These are phyloP conservation scores for Nakazawaea pomicola DNA, from an alignment of 805 yeast genomes.

Conservation along the genomic window DNA sequence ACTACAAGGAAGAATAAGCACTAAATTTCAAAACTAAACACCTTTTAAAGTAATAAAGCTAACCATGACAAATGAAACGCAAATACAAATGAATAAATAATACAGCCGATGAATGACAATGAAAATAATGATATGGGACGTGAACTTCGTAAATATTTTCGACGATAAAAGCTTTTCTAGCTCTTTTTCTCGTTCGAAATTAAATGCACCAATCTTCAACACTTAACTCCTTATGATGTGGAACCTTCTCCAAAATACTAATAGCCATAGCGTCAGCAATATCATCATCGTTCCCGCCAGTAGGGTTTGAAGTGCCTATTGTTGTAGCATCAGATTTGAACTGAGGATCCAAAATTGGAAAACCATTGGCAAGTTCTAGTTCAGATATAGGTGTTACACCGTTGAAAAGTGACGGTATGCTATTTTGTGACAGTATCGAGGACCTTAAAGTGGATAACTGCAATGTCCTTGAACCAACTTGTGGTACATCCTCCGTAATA, in stretches of 20 bases:
- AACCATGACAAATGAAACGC: no score
- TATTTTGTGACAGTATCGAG: slow-evolving; percentile 1
- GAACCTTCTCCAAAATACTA: slow-evolving; percentile 15
- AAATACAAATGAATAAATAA: no score
- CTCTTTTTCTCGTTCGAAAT: neutral
- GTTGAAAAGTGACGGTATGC: neutral
- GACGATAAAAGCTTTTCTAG: neutral
- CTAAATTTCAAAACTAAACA: no score
- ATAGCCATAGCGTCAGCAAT: slow-evolving; percentile 17
- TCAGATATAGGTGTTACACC: neutral
- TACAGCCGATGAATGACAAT: neutral
- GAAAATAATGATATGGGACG: neutral
- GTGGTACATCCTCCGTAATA: neutral
- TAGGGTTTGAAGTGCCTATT: neutral
- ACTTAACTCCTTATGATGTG: slow-evolving; percentile 4
- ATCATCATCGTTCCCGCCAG: slow-evolving; percentile 11
- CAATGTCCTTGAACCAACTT: neutral
- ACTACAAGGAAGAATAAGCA: no score
- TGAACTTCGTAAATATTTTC: neutral
- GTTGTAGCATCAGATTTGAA: neutral
- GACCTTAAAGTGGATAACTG: slow-evolving; percentile 1
- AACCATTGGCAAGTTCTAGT: neutral
- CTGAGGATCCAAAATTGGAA: neutral
- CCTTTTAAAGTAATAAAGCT: no score
- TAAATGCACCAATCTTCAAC: slow-evolving; percentile 12